Conservation (phyloP, 2,329 filamentous ascomycete genomes). For the Botryotinia globosa region DNA sequence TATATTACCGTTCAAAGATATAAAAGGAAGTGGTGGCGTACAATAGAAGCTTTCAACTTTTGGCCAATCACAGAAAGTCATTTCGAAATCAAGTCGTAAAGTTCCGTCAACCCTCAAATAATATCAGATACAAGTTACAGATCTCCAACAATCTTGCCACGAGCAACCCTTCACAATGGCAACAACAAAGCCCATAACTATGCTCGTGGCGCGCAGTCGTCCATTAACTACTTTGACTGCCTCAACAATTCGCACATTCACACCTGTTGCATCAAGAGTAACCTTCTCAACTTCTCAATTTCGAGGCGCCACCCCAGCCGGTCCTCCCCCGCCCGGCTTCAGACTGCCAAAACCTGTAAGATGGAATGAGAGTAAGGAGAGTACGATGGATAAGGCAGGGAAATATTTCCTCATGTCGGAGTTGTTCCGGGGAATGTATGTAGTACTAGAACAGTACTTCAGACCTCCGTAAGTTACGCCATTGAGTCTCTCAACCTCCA, state of each 20-base stretch:
- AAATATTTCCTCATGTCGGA: slow-evolving; percentile 96
- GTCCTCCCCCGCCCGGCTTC: slow-evolving; percentile 78
- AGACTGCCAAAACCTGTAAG: slow-evolving; percentile 67
- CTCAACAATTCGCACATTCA: slow-evolving; percentile 30
- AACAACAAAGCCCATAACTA: slow-evolving; percentile 39
- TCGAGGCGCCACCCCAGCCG: slow-evolving; percentile 62
- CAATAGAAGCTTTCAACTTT: slow-evolving; percentile 5
- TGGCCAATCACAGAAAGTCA: slow-evolving; percentile 17
- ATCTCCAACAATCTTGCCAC: slow-evolving; percentile 34
- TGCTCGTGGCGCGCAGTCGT: slow-evolving; percentile 40
- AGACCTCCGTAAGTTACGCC: slow-evolving; percentile 78
- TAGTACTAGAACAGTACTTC: slow-evolving; percentile 97
- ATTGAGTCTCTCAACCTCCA: slow-evolving; percentile 28
- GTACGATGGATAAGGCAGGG: slow-evolving; percentile 75
- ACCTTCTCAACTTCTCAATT: slow-evolving; percentile 36
- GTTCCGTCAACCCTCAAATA: slow-evolving; percentile 23
- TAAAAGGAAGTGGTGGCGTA: slow-evolving; percentile 11
- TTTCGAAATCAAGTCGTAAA: slow-evolving; percentile 18
- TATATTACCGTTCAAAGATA: not conserved
- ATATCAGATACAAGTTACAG: slow-evolving; percentile 13
- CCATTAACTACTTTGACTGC: slow-evolving; percentile 34
- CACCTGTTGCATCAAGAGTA: slow-evolving; percentile 27
- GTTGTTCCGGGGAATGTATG: slow-evolving; percentile 97
- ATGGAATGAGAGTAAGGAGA: slow-evolving; percentile 80
- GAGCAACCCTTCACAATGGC: slow-evolving; percentile 38